Conservation (phyloP, 306 rosid genomes). For the Gleditsia sinensis region DNA sequence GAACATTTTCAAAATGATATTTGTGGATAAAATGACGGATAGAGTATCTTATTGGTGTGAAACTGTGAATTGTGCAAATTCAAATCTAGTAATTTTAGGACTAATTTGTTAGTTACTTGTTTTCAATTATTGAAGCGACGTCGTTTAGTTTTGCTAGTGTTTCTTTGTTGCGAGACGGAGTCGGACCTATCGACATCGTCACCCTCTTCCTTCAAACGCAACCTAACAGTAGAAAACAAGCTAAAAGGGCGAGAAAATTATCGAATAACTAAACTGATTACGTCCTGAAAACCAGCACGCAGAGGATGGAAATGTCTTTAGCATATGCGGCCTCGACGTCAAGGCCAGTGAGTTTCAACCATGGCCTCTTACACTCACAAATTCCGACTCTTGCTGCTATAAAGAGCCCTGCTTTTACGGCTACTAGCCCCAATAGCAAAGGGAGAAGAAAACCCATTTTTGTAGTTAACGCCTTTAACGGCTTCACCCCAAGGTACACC, state of each 20-base stretch:
- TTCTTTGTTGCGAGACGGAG: not conserved
- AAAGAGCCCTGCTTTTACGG: slow-evolving; percentile 11
- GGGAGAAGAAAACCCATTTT: slow-evolving; percentile 35
- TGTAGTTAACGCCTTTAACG: slow-evolving; percentile 41
- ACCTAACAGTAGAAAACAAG: not conserved
- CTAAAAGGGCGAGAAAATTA: not conserved
- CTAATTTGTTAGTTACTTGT: no score
- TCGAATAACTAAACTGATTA: not conserved
- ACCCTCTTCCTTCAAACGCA: not conserved
- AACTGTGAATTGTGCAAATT: no score
- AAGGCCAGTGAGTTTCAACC: slow-evolving; percentile 43
- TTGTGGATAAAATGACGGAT: no score
- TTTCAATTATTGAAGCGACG: not conserved
- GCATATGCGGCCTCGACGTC: slow-evolving; percentile 50
- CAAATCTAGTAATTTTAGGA: no score
- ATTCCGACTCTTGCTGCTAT: slow-evolving; percentile 33
- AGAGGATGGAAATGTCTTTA: slow-evolving; percentile 55
- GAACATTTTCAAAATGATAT: no score
- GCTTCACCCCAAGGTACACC: slow-evolving; percentile 43
- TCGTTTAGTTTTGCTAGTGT: not conserved
- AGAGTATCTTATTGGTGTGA: no score
- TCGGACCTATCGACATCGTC: not conserved
- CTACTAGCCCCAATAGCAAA: not conserved
- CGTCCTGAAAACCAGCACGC: not conserved
- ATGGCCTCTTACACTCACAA: slow-evolving; percentile 46